phyloP scores from a whole-genome alignment of 225 moss, liverwort and hornwort species.

The Polytrichum formosum region DNA sequence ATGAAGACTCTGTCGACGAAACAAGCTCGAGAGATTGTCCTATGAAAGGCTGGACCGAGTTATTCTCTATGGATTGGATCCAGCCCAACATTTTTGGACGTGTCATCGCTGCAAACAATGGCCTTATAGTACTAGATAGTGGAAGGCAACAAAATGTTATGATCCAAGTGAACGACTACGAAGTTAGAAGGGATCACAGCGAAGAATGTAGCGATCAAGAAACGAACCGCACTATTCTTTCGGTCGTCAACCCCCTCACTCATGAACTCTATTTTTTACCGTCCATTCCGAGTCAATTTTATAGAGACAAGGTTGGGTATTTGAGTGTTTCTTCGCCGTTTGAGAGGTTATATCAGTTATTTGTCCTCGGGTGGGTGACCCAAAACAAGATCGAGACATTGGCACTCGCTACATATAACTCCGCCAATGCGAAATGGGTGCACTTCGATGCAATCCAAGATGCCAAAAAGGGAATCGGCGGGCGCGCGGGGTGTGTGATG shows the following conservation, averaged over 20 bases:
- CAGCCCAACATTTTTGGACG: constrained; percentile 8
- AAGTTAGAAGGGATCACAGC: too few species aligned
- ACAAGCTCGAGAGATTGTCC: background rate
- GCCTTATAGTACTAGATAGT: constrained; percentile 42
- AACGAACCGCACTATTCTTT: constrained; percentile 19
- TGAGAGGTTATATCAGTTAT: constrained; percentile 19
- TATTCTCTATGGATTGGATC: constrained; percentile 38
- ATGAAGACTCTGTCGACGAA: background rate
- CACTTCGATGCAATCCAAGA: constrained; percentile 23
- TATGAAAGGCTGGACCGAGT: constrained; percentile 17
- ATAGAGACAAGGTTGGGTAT: constrained; percentile 27
- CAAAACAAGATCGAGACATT: background rate
- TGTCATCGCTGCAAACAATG: constrained; percentile 33
- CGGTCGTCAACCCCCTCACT: constrained; percentile 38
- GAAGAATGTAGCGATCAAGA: background rate
- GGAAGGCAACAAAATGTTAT: background rate
- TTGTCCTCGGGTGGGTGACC: constrained; percentile 28
- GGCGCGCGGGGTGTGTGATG: constrained; percentile 10
- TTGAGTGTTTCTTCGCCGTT: constrained; percentile 22
- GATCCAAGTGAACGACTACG: constrained; percentile 4
- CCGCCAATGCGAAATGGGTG: constrained; percentile 6
- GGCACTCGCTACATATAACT: constrained; percentile 31
- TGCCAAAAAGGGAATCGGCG: constrained; percentile 6
- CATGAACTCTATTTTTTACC: constrained; percentile 30
- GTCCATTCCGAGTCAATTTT: constrained; percentile 15